Conservation (phyloP, 2,329 filamentous ascomycete genomes). For the Neofusicoccum ribis region DNA sequence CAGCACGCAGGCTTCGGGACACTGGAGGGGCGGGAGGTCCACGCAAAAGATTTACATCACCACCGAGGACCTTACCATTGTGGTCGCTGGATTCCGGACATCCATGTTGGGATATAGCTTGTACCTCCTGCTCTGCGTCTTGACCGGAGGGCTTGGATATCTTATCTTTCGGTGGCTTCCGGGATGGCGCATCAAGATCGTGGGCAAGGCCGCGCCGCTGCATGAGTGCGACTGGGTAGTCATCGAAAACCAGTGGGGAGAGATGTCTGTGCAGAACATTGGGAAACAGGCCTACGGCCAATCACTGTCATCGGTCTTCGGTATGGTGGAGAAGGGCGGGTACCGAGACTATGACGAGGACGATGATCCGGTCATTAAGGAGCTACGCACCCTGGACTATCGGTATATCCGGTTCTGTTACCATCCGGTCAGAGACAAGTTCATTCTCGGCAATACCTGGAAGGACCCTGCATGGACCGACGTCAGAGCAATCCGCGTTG, state of each 20-base stretch:
- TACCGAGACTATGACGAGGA: slow-evolving; percentile 70
- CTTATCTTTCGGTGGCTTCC: slow-evolving; percentile 89
- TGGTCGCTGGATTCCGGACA: slow-evolving; percentile 86
- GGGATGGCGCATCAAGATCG: slow-evolving; percentile 75
- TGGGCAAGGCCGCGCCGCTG: slow-evolving; percentile 69
- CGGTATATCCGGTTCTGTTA: slow-evolving; percentile 93
- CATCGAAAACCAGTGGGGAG: slow-evolving; percentile 96
- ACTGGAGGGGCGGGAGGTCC: slow-evolving; percentile 59
- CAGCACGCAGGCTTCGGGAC: slow-evolving; percentile 65
- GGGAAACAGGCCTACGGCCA: slow-evolving; percentile 59
- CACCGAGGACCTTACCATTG: slow-evolving; percentile 92
- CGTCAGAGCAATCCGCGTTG: slow-evolving; percentile 70
- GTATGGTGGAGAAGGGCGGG: slow-evolving; percentile 62
- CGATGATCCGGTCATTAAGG: slow-evolving; percentile 71
- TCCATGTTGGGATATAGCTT: slow-evolving; percentile 66
- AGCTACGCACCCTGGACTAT: slow-evolving; percentile 81
- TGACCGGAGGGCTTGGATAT: slow-evolving; percentile 76
- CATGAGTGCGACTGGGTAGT: slow-evolving; percentile 86
- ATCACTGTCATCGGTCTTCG: slow-evolving; percentile 69
- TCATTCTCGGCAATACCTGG: slow-evolving; percentile 84
- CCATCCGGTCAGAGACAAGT: slow-evolving; percentile 85
- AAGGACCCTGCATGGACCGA: slow-evolving; percentile 89
- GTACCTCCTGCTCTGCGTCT: slow-evolving; percentile 70
- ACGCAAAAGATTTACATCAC: slow-evolving; percentile 92
- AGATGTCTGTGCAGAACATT: slow-evolving; percentile 77